Evolutionary conservation across 306 rosid genomes (phyloP), one percentile per base, ranked within the genome.

Genomic region (Abrus pulchellus): DNA sequence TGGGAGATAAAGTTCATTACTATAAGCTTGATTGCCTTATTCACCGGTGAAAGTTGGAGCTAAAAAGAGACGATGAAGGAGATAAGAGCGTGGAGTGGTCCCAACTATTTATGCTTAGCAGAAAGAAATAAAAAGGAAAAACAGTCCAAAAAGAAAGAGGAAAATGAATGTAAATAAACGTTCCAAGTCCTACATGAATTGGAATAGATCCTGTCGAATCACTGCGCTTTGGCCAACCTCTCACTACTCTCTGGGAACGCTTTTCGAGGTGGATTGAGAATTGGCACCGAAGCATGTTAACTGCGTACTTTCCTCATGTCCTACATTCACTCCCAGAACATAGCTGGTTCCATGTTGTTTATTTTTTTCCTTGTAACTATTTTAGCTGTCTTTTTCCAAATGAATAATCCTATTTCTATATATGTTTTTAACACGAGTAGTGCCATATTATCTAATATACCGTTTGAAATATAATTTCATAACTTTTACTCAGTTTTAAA

Each of bases 191-290:
- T 20, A 20, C 20, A 20, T 20, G 11, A 64, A 38, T 12, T 13
- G 32, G 38, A n/a, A 13, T 44, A 81, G 80, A 68, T 45, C 75
- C 0, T 27, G 40, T 61, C 43, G 55, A 68, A 47, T 74, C 40
- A 65, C 48, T 3, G 11, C 32, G 40, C 47, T 30, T 10, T 9
- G 4, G 7, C 8, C 43, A 10, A 59, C 20, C 20, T 3, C 30
- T 2, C 68, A 82, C 72, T 71, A 56, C 71, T 3, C 3, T 75
- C 14, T 32, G 72, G 85, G 83, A 79, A 87, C 93, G 78, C 83
- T 75, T 67, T 66, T 75, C 88, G 80, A 89, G 74, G 76, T 64
- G 80, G 85, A 85, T 89, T 83, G 85, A 70, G 79, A 80, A 85
- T 57, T 80, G 78, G 81, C 79, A 72, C 80, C 82, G 82, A 69